Evolutionary conservation across 345 rosid genomes (phyloP).

Genomic region (Angophora floribunda): DNA sequence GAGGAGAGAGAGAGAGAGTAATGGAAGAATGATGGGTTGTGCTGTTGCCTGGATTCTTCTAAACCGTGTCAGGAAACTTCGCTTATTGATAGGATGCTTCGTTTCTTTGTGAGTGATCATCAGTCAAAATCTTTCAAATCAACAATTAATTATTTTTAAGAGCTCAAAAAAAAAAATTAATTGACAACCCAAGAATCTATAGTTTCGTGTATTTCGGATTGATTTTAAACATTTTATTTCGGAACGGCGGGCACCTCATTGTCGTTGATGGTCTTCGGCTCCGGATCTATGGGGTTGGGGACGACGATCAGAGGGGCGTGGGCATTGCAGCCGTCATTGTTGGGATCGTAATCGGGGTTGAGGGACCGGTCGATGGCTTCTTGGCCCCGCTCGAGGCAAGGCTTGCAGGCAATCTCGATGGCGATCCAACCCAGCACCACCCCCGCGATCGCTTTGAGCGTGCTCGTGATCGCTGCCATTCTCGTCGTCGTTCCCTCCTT

Average conservation of each 20-base stretch:
- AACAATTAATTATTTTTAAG: background rate
- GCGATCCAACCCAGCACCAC: constrained; percentile 68
- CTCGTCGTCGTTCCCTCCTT: background rate
- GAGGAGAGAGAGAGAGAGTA: background rate
- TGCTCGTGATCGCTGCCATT: constrained; percentile 60
- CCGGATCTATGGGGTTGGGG: background rate
- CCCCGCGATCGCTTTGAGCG: constrained; percentile 60
- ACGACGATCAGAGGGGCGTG: constrained; percentile 34
- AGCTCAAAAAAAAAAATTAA: background rate
- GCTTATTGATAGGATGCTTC: background rate
- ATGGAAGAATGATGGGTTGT: background rate
- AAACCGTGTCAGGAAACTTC: background rate
- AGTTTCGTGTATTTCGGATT: background rate
- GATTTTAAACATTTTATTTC: background rate
- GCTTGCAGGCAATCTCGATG: constrained; percentile 81
- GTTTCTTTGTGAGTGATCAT: background rate
- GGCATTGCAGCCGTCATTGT: constrained; percentile 18
- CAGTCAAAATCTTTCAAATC: background rate
- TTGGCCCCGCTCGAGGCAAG: constrained; percentile 65
- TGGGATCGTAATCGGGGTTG: constrained; percentile 74
- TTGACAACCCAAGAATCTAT: background rate
- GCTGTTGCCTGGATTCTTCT: background rate
- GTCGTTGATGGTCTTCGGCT: background rate
- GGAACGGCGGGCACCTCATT: constrained; percentile 8
- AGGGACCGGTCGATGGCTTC: constrained; percentile 77